These are phyloP conservation scores for Globisporangium mamillatum DNA, from an alignment of 352 stramenopile genomes.

Conservation along the genomic window DNA sequence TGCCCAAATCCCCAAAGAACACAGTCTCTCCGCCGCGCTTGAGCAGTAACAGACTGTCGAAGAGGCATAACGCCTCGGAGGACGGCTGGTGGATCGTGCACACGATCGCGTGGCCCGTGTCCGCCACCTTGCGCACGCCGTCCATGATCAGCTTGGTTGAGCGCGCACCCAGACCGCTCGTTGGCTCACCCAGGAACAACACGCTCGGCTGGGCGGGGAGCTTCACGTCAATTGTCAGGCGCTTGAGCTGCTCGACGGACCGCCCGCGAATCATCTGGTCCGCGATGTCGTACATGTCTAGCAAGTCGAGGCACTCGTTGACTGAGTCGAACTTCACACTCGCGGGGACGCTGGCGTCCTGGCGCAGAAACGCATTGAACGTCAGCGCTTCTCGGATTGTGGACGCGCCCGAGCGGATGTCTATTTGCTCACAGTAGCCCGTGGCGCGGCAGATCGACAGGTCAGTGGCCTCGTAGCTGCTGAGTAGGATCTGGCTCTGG, in stretches of 20 bases:
- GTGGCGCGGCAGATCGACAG: background rate
- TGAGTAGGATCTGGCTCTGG: conserved; percentile 64
- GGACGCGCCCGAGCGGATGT: conserved; percentile 71
- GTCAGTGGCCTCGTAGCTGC: conserved; percentile 26
- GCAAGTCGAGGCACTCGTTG: conserved; percentile 74
- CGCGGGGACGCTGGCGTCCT: background rate
- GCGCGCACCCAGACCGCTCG: conserved; percentile 79
- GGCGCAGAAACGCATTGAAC: background rate
- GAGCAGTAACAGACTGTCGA: conserved; percentile 77
- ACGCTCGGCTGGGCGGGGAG: conserved; percentile 80
- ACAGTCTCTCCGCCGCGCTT: conserved; percentile 33
- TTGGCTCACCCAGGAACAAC: conserved; percentile 83
- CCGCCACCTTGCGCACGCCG: conserved; percentile 81
- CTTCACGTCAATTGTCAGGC: conserved; percentile 47
- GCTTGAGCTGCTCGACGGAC: conserved; percentile 47
- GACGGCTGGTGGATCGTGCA: conserved; percentile 91
- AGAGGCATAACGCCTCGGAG: conserved; percentile 76
- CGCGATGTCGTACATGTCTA: conserved; percentile 47
- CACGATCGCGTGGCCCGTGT: conserved; percentile 66
- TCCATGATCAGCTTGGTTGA: conserved; percentile 83
- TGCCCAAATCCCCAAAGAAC: conserved; percentile 24
- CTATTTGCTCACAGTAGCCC: conserved; percentile 79
- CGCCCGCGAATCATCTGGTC: conserved; percentile 19
- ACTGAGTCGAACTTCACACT: conserved; percentile 18
- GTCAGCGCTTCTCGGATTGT: conserved; percentile 1